Conservation (phyloP, 305 asterid genomes). For the Stenogyne calaminthoides region DNA sequence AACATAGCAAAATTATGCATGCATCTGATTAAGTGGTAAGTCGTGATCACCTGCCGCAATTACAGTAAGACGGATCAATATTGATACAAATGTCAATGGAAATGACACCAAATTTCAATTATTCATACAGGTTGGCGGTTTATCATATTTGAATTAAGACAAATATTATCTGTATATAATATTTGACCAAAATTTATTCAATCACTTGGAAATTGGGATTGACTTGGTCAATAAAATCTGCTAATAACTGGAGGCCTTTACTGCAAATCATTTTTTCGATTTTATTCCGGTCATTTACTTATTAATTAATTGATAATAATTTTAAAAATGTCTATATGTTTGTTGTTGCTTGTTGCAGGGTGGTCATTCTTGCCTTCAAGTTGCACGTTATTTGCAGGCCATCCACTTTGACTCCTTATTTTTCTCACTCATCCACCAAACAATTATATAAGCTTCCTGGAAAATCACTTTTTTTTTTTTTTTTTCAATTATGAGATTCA, state of each 20-base stretch:
- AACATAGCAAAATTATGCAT: too few species aligned
- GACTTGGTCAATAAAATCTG: constrained; percentile 30
- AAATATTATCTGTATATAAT: not conserved
- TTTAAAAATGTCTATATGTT: not conserved
- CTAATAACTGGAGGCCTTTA: not conserved
- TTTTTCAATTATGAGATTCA: not conserved
- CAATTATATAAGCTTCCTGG: not conserved
- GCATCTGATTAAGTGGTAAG: not conserved
- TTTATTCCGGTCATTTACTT: constrained; percentile 4
- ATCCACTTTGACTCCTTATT: constrained; percentile 15
- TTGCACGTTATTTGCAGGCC: constrained; percentile 33
- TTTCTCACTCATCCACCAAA: not conserved
- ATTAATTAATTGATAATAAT: not conserved
- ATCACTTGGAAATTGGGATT: not conserved
- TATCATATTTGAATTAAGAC: not conserved
- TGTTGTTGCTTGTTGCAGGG: not conserved
- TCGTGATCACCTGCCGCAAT: not conserved
- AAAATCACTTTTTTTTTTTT: not conserved
- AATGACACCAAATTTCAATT: not conserved
- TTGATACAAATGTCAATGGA: not conserved
- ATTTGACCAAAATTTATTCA: constrained; percentile 1
- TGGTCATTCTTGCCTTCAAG: constrained; percentile 26
- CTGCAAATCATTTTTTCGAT: constrained; percentile 3
- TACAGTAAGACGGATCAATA: not conserved
- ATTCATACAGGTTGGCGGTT: not conserved